Conservation (phyloP, 495 filamentous ascomycete species). For the Aspergillus incahuasiensis region DNA sequence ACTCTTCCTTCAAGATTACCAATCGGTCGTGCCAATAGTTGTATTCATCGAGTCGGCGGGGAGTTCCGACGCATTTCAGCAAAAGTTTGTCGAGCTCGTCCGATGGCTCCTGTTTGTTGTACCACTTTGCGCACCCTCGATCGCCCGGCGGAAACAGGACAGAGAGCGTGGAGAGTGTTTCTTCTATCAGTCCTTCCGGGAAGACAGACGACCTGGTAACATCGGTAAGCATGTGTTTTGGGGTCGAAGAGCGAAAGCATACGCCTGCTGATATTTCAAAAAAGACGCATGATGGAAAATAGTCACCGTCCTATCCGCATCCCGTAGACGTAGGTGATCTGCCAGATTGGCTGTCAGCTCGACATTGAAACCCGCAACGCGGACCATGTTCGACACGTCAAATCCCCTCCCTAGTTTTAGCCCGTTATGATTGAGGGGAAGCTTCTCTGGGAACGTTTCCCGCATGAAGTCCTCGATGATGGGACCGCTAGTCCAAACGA, state of each 20-base stretch:
- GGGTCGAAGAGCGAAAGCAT: not conserved
- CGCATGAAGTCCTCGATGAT: not conserved
- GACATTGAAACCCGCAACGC: conserved; percentile 37
- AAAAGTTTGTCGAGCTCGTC: conserved; percentile 23
- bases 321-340: conserved; percentile 40
- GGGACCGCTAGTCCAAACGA: not conserved
- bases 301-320: conserved; percentile 33
- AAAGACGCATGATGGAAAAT: conserved; percentile 44
- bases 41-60: conserved; percentile 42
- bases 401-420: not conserved
- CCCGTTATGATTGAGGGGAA: not conserved
- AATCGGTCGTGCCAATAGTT: conserved; percentile 49
- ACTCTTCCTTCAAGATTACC: conserved; percentile 46
- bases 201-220: conserved; percentile 13
- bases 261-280: conserved; percentile 21
- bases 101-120: conserved; percentile 6
- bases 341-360: conserved; percentile 39
- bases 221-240: not conserved
- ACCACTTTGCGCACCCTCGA: conserved; percentile 24
- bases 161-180: conserved; percentile 43
- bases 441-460: not conserved
- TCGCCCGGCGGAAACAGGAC: conserved; percentile 41
- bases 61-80: conserved; percentile 1
- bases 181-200: conserved; percentile 31
- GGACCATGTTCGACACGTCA: not conserved